Base-by-base conservation (phyloP, 306 rosid genomes). In the Medicago arabica region DNA sequence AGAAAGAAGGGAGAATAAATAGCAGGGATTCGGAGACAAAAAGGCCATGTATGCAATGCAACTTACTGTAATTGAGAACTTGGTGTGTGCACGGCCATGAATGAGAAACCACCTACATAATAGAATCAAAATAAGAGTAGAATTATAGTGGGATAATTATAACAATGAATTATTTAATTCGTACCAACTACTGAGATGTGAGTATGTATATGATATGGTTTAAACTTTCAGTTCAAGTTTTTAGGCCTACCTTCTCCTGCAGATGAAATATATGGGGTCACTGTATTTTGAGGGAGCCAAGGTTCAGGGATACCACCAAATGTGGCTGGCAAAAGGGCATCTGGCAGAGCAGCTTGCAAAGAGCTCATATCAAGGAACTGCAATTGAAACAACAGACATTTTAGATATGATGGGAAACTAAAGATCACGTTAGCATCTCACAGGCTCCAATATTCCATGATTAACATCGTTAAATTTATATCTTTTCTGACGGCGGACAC, bases 361-460 rank as follows among this genome's bases (percentile, higher is more conserved):
- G 96, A 87, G 87, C 83, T 86, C 87, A 87, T 79, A 82, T 89
- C 97, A 83, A 88, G 75, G 78, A 85, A 93, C 98, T 93, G 89
- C 70, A 83, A 78, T 43, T 69, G 75, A 72, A 8, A 63, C 68
- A 57, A 57, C 28, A 47, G 16, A 44, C 67, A 68, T 9, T 51
- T 74, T 25, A 78, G 14, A 80, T 36, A 75, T 51, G 28, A 62
- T 1, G 7, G 55, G 10, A 75, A 59, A 58, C 59, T 23, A 47
- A 40, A 19, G 70, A 70, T 43, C 21, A 58, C 36, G 17, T 58
- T 16, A 57, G 18, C 36, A 57, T 55, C 79, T 65, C 54, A 73
- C 17, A 12, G n/a, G 65, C 43, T 63, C 49, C 67, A 50, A 61
- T 25, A 62, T 39, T 23, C 63, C 70, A 53, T 62, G 9, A 68